These are phyloP conservation scores for Fusarium buxicola DNA, from an alignment of 2,329 filamentous ascomycete species.

Conservation along the genomic window DNA sequence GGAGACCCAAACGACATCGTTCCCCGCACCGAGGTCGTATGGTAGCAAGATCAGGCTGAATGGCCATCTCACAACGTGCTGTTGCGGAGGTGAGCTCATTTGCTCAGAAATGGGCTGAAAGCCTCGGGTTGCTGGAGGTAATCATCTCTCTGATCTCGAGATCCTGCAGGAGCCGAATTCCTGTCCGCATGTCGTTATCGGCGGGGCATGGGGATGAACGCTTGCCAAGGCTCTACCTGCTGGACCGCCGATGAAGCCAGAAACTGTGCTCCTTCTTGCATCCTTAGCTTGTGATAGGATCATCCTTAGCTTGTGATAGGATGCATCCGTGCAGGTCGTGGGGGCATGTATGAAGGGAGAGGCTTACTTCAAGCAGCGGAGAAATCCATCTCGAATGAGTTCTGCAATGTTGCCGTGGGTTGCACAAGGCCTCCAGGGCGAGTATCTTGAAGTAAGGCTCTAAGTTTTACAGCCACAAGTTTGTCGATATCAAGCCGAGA, in stretches of 20 bases:
- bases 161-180: constrained; percentile 12
- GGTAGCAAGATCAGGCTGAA: constrained; percentile 34
- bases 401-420: no score
- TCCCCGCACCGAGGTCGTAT: constrained; percentile 23
- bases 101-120: neutral
- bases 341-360: neutral
- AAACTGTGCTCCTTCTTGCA: constrained; percentile 13
- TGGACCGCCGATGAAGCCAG: neutral
- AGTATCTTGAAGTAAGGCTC: neutral
- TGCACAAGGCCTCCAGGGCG: no score
- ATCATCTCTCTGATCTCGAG: constrained; percentile 7
- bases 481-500: neutral
- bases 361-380: no score
- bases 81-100: constrained; percentile 11
- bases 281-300: constrained; percentile 32
- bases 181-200: constrained; percentile 1
- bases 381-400: no score
- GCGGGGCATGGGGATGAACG: constrained; percentile 16
- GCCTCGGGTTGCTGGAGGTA: neutral
- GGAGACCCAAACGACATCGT: constrained; percentile 14
- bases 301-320: neutral
- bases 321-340: constrained; percentile 5
- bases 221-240: constrained; percentile 21
- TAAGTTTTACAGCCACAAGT: neutral
- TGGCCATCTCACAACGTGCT: constrained; percentile 9